Percentiles rank a stretch among this genome's conserved stretches.
Conservation (phyloP, 345 rosid genomes). For the Camelina hispida region DNA sequence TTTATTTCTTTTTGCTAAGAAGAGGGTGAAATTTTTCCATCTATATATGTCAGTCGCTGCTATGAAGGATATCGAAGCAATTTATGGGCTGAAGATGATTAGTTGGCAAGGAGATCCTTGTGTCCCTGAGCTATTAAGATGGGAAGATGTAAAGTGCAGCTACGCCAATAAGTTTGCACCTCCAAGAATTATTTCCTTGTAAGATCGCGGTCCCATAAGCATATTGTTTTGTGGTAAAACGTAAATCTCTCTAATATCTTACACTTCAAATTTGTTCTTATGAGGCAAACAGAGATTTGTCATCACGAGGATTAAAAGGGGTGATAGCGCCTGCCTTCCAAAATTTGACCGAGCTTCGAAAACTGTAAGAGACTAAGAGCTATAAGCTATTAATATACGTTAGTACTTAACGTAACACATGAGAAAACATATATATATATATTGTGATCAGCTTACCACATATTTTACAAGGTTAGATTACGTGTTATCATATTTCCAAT, state of each 20-base stretch:
- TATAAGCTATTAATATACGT: too few relatives aligned
- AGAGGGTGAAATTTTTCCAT: too few relatives aligned
- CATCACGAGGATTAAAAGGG: slow-evolving; percentile 50
- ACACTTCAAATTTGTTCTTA: background rate
- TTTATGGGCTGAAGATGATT: slow-evolving; percentile 44
- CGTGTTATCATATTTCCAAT: background rate
- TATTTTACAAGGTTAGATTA: too few relatives aligned
- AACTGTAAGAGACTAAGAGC: slow-evolving; percentile 29
- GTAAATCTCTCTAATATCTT: background rate
- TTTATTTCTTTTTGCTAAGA: too few relatives aligned
- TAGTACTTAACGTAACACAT: background rate
- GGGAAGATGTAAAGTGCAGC: slow-evolving; percentile 56
- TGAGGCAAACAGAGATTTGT: slow-evolving; percentile 38
- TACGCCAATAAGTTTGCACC: slow-evolving; percentile 28
- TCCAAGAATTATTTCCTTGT: slow-evolving; percentile 53
- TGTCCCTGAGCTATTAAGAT: slow-evolving; percentile 27
- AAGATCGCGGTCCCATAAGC: background rate
- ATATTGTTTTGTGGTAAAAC: background rate
- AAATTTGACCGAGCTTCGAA: slow-evolving; percentile 39
- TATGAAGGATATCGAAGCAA: slow-evolving; percentile 38
- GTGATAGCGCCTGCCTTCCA: slow-evolving; percentile 33
- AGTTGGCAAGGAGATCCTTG: slow-evolving; percentile 69
- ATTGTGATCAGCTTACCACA: background rate
- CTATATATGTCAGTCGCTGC: slow-evolving; percentile 11
- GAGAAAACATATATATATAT: background rate